Evolutionary conservation across 192 early-diverging fungal species (phyloP).

Genomic region (Fimicolochytrium jonesii): DNA sequence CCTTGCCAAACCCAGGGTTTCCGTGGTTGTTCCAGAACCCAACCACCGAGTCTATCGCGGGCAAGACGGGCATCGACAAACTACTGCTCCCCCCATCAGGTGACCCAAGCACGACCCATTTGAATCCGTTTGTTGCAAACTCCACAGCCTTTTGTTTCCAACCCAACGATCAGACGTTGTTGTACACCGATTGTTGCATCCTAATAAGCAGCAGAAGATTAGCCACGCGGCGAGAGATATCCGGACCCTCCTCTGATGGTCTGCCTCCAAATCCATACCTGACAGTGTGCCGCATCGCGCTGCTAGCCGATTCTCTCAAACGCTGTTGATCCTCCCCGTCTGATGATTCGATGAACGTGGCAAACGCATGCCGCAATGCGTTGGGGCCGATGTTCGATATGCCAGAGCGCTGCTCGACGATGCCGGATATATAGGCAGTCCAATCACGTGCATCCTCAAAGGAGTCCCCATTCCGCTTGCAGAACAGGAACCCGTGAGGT

Average conservation of each 20-base stretch:
- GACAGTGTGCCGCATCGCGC: slow-evolving; percentile 11
- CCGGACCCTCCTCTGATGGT: too few species aligned
- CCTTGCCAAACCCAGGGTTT: background rate
- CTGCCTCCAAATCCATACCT: too few species aligned
- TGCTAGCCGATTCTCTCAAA: background rate
- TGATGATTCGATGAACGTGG: slow-evolving; percentile 4
- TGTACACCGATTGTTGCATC: slow-evolving; percentile 9
- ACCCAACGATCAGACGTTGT: background rate
- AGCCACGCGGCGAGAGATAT: too few species aligned
- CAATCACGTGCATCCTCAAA: slow-evolving; percentile 4
- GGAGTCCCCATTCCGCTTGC: slow-evolving; percentile 3
- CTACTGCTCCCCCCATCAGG: background rate
- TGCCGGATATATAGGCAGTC: slow-evolving; percentile 1
- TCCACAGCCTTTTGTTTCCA: slow-evolving; percentile 5
- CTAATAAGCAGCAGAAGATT: too few species aligned
- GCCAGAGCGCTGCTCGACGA: slow-evolving; percentile 5
- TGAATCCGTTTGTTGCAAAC: slow-evolving; percentile 6
- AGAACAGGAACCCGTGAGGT: slow-evolving; percentile 9
- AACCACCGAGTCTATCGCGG: slow-evolving; percentile 3
- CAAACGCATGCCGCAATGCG: slow-evolving; percentile 5
- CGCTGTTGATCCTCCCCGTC: slow-evolving; percentile 5
- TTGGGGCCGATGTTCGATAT: background rate
- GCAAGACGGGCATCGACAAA: background rate
- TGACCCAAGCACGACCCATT: background rate
- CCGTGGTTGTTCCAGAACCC: background rate